Evolutionary conservation across 2,329 filamentous ascomycete species (phyloP), one percentile per base, ranked within the genome.

Genomic region (Passalora sequoiae): DNA sequence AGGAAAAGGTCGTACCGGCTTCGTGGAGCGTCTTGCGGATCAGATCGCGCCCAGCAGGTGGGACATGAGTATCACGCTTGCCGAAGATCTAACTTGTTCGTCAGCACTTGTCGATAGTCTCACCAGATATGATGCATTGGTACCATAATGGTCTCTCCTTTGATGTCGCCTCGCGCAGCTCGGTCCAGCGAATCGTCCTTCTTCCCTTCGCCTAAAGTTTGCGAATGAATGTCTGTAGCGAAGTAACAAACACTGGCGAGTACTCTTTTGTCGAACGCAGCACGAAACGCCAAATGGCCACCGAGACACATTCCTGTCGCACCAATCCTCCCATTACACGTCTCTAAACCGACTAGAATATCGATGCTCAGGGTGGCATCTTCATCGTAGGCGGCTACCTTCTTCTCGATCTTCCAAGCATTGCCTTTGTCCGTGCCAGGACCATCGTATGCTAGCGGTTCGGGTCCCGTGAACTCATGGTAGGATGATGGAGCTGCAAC

Each of bases 241-340:
- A 96, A 96, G 71, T 89, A 97, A 64, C 87, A 83, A 21, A 94
- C 84, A 27, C 81, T 81, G 21, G 87, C 86, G 28, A 76, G 75
- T 46, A 96, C 78, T 44, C 89, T 77, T 16, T 77, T 73, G 65
- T 96, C 88, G 37, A 96, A 75, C 57, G 81, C 80, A 56, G 76
- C 79, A 30, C 81, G 73, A 62, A 80, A 84, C 66, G 85, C 86
- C 13, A 96, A 77, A 62, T 96, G 91, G 1, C 91, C 89, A 40
- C 91, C 91, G 1, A 96, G 79, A 65, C 89, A 96, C 89, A 96
- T 96, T 48, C 87, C 87, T 9, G 85, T 89, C 4, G 83, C 73
- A 12, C 56, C 55, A 13, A 55, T 50, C 15, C 53, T 44, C 13
- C 49, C 47, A 20, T 33, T 32, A 67, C 89, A 74, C 1, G 69